These are phyloP conservation scores for Pouteria campechiana DNA, from an alignment of 179 eudicot species.

Conservation along the genomic window DNA sequence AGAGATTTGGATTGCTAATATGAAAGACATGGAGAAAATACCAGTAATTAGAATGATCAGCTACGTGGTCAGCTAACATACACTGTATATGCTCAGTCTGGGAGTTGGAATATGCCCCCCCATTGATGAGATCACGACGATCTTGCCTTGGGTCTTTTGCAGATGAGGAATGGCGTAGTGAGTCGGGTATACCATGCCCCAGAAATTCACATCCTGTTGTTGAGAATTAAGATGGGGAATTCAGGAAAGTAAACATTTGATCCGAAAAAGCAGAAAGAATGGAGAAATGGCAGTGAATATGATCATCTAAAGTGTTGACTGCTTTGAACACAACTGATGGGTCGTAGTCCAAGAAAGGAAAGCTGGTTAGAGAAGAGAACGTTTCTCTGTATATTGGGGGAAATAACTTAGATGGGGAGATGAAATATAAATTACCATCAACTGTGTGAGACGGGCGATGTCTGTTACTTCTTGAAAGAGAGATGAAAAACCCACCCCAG, in stretches of 20 bases:
- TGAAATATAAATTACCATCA: constrained; percentile 30
- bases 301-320: too few species aligned
- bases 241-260: too few species aligned
- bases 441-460: constrained; percentile 23
- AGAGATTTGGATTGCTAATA: constrained; percentile 6
- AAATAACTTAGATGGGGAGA: too few species aligned
- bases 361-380: too few species aligned
- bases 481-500: constrained; percentile 35
- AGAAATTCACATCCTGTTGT: constrained; percentile 55
- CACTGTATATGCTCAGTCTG: constrained; percentile 54
- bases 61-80: constrained; percentile 20
- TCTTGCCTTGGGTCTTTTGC: constrained; percentile 32
- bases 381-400: too few species aligned
- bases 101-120: constrained; percentile 44
- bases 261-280: too few species aligned
- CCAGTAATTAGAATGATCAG: constrained; percentile 40
- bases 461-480: constrained; percentile 40
- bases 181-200: constrained; percentile 55
- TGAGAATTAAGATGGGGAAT: too few species aligned
- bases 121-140: constrained; percentile 44
- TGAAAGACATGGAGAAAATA: constrained; percentile 33
- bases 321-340: too few species aligned
- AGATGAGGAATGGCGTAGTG: constrained; percentile 45
- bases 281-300: too few species aligned
- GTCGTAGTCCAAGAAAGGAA: too few species aligned